phyloP scores from a whole-genome alignment of 257 asterid genomes.

The Solanum pennellii region DNA sequence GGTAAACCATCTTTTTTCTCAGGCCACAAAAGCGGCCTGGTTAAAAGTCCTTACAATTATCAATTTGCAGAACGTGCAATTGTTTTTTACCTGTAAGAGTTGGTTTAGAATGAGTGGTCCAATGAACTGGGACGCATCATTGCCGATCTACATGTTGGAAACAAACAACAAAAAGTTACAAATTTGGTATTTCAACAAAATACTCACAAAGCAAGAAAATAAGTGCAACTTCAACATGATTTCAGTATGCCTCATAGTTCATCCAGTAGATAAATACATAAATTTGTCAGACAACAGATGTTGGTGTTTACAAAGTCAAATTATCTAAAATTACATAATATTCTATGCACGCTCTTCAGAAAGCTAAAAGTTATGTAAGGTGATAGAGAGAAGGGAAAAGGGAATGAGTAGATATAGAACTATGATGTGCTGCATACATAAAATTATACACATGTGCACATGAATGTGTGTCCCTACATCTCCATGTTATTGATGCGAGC shows the following conservation, averaged over 20 bases:
- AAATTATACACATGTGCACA: background rate
- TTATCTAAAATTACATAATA: background rate
- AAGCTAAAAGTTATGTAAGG: background rate
- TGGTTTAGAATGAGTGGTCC: conserved; percentile 79
- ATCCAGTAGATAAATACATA: background rate
- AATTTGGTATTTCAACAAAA: background rate
- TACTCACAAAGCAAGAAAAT: background rate
- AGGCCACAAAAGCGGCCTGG: background rate
- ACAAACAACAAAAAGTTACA: conserved; percentile 5
- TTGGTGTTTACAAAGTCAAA: background rate
- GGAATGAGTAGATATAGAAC: background rate
- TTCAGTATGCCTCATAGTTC: background rate
- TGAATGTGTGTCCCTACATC: background rate
- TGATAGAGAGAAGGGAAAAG: background rate
- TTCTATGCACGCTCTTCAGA: background rate
- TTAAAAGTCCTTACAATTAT: background rate
- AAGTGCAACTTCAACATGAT: background rate
- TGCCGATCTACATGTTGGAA: conserved; percentile 57
- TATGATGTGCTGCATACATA: background rate
- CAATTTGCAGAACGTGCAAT: background rate
- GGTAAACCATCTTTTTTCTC: background rate
- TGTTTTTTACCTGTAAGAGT: conserved; percentile 54
- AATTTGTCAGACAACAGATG: background rate
- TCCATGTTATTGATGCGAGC: background rate
- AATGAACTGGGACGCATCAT: conserved; percentile 73